These are phyloP conservation scores for Penicillium herquei DNA, from an alignment of 495 filamentous ascomycete species.

Conservation along the genomic window DNA sequence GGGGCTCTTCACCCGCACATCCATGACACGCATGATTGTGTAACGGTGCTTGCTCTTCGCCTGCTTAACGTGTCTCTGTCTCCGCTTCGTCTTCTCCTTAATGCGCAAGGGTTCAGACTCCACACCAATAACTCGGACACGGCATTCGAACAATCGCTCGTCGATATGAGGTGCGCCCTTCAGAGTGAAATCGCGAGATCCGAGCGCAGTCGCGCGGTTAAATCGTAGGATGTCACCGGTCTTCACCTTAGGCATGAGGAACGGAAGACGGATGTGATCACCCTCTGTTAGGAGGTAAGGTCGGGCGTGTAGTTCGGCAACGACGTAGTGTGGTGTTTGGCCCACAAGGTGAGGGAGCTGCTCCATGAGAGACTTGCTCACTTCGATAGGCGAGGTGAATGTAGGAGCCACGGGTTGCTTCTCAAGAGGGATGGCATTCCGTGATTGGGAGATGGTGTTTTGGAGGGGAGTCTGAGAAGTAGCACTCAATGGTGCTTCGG, in stretches of 20 bases:
- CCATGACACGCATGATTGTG: conserved; percentile 81
- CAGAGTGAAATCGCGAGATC: conserved; percentile 87
- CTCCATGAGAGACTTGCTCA: conserved; percentile 57
- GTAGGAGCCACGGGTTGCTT: conserved; percentile 38
- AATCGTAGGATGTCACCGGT: conserved; percentile 84
- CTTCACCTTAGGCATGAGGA: conserved; percentile 79
- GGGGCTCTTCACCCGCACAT: conserved; percentile 66
- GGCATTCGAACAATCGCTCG: conserved; percentile 76
- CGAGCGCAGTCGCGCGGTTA: conserved; percentile 74
- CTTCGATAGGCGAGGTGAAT: conserved; percentile 37
- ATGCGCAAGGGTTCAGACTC: conserved; percentile 85
- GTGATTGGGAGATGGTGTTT: conserved; percentile 13
- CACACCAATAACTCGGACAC: conserved; percentile 79
- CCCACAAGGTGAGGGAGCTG: conserved; percentile 74
- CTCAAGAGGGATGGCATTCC: conserved; percentile 23
- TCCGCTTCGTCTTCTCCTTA: conserved; percentile 91
- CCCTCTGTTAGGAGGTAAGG: conserved; percentile 90
- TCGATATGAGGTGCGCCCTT: conserved; percentile 77
- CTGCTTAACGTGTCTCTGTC: conserved; percentile 69
- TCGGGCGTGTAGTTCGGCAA: conserved; percentile 77
- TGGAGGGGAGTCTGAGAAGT: conserved; percentile 13
- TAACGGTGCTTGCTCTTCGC: conserved; percentile 83
- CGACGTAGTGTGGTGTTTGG: conserved; percentile 83
- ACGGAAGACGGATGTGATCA: conserved; percentile 88
- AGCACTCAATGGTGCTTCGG: conserved; percentile 32